A percentile compares a stretch with the other conserved stretches of the same genome.
Conservation (phyloP, 2,329 filamentous ascomycete genomes). For the Alternaria triticimaculans region DNA sequence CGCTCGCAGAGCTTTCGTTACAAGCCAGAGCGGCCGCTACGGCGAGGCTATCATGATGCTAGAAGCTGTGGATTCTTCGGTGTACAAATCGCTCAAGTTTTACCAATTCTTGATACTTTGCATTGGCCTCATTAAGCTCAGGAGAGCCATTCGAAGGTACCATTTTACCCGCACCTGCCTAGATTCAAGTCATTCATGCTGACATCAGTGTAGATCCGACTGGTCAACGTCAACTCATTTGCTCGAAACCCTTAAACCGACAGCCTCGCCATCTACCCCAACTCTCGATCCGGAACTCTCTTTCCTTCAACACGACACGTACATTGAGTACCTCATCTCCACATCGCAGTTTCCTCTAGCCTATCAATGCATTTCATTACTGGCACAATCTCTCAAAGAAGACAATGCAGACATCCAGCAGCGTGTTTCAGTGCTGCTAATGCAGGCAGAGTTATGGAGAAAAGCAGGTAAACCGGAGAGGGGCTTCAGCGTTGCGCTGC, state of each 20-base stretch:
- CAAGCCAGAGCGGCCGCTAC: conserved; percentile 72
- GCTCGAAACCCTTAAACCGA: conserved; percentile 63
- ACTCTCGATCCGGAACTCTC: conserved; percentile 63
- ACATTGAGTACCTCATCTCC: conserved; percentile 65
- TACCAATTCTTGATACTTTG: conserved; percentile 76
- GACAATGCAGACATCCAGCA: conserved; percentile 69
- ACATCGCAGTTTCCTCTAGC: conserved; percentile 61
- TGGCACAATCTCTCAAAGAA: conserved; percentile 59
- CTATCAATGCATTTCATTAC: conserved; percentile 60
- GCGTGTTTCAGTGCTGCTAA: conserved; percentile 72
- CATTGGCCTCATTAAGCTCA: conserved; percentile 69
- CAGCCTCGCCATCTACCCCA: conserved; percentile 46
- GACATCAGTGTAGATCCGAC: conserved; percentile 53
- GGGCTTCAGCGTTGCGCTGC: conserved; percentile 77
- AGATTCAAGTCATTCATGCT: conserved; percentile 15
- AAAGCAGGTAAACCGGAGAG: conserved; percentile 72
- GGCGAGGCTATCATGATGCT: conserved; percentile 69
- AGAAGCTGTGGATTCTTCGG: conserved; percentile 65
- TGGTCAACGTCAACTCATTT: conserved; percentile 63
- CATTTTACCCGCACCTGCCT: background rate
- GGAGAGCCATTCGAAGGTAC: conserved; percentile 64
- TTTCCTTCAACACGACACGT: conserved; percentile 64
- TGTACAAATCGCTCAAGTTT: conserved; percentile 75
- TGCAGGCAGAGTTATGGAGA: conserved; percentile 75
- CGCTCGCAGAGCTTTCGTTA: conserved; percentile 72